Evolutionary conservation across 2,329 filamentous ascomycete genomes (phyloP), one percentile per base, ranked within the genome.

Genomic region (Aphanocladium album): DNA sequence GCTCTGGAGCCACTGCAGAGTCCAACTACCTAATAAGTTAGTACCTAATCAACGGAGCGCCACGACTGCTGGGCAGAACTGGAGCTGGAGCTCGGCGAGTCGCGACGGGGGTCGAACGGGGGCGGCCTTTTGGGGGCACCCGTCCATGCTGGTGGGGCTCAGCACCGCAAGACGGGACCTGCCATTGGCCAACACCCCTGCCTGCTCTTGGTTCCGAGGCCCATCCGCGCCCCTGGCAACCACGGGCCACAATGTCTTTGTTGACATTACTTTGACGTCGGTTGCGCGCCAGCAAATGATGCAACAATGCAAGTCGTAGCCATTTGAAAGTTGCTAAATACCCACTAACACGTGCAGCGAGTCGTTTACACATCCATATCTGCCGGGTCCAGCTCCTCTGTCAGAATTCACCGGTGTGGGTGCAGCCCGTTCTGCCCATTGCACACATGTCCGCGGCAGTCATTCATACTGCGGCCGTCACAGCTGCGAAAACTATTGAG

Each of bases 1-100:
- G 9, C 55, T 33, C 54, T 37, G 30, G 39, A 21, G 39, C 25
- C 41, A 25, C 53, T 46, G n/a, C n/a, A 46, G 12, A 30, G 17
- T 14, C n/a, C n/a, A 23, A 33, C 19, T 39, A 21, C 30, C 11
- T 16, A n/a, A n/a, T n/a, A n/a, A n/a, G n/a, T n/a, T n/a, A n/a
- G n/a, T 12, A n/a, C 25, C 50, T 55, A 12, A 11, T 8, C 6
- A 21, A 56, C 27, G 41, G 41, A 56, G 41, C 19, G 27, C 30
- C 27, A 47, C 39, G 14, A 52, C 35, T 17, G 51, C 45, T 37
- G 25, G 14, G n/a, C n/a, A n/a, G n/a, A n/a, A 35, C 33, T 6
- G 33, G 52, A n/a, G 33, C 46, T 58, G 60, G 60, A 62, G 54
- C 39, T 57, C 60, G 60, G 46, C 60, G 60, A 62, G 37, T 57